Conservation (phyloP, 2,329 filamentous ascomycete species). For the Talaromyces rugulosus region DNA sequence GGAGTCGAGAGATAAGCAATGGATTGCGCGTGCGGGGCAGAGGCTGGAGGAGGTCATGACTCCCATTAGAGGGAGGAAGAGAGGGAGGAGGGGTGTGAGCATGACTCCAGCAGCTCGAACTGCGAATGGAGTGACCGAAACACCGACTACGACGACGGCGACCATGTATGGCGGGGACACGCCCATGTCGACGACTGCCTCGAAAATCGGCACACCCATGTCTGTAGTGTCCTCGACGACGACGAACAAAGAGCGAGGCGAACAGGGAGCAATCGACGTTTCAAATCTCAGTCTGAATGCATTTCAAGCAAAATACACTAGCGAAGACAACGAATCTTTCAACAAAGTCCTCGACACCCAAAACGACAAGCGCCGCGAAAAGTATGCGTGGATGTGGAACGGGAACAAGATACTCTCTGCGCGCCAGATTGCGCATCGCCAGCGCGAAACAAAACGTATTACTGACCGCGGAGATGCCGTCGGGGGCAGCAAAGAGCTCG, state of each 20-base stretch:
- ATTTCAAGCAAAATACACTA: slow-evolving; percentile 92
- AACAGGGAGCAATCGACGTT: slow-evolving; percentile 51
- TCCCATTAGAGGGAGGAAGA: slow-evolving; percentile 41
- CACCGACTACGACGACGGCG: slow-evolving; percentile 19
- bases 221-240: slow-evolving; percentile 29
- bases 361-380: slow-evolving; percentile 77
- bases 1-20: slow-evolving; percentile 75
- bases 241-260: slow-evolving; percentile 31
- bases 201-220: neutral
- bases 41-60: slow-evolving; percentile 77
- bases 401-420: slow-evolving; percentile 74
- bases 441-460: slow-evolving; percentile 65
- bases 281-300: slow-evolving; percentile 72
- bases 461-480: slow-evolving; percentile 58
- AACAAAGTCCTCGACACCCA: slow-evolving; percentile 87
- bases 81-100: slow-evolving; percentile 33
- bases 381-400: slow-evolving; percentile 83
- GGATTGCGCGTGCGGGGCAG: slow-evolving; percentile 78
- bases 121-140: slow-evolving; percentile 14
- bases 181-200: slow-evolving; percentile 53
- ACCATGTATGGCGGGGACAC: slow-evolving; percentile 60
- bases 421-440: slow-evolving; percentile 55
- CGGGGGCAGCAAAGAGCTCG: slow-evolving; percentile 52
- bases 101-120: slow-evolving; percentile 15
- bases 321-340: slow-evolving; percentile 97